Base-by-base conservation (phyloP, 306 rosid species). In the Pyrus communis region DNA sequence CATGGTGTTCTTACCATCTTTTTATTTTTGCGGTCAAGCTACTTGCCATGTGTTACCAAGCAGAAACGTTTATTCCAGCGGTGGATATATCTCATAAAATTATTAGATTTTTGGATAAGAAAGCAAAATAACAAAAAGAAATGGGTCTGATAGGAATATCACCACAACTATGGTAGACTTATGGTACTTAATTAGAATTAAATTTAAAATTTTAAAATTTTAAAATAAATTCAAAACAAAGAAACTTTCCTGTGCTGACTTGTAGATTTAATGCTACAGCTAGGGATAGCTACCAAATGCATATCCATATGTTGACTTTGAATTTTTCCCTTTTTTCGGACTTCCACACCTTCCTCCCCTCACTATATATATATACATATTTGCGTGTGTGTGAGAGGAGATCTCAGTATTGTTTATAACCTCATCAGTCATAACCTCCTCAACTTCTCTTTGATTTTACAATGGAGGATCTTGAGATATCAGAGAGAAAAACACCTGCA, bases 281-380 rank as follows among this genome's bases (percentile, higher is more conserved):
- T 23, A 78, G 58, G 45, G 45, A 42, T 42, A 58, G 77, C 77
- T 64, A 65, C 79, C 79, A 40, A 30, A 42, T 59, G 46, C 78
- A 77, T 17, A 64, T 75, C 69, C 78, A 57, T 58, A 28, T 31
- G 51, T 81, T 84, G 87, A 84, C 87, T 84, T 84, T 78, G 78
- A 84, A 61, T 81, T 77, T 49, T 64, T 73, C 30, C 28, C 46
- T 28, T 28, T 18, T 27, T 62, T 45, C 21, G n/a, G 31, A 46
- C 54, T 38, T 78, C 63, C 64, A 69, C 70, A 62, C 70, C 78
- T 45, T 60, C 77, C 77, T 60, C n/a, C 28, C 38, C 69, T 21
- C 64, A 5, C 78, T 74, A 42, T 42, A 11, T 27, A 62, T 73
- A 18, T 25, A 12, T 25, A 0, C 1, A 0, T 5, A 4, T 35